phyloP scores from a whole-genome alignment of 2,329 filamentous ascomycete species.

The Cadophora sp. region DNA sequence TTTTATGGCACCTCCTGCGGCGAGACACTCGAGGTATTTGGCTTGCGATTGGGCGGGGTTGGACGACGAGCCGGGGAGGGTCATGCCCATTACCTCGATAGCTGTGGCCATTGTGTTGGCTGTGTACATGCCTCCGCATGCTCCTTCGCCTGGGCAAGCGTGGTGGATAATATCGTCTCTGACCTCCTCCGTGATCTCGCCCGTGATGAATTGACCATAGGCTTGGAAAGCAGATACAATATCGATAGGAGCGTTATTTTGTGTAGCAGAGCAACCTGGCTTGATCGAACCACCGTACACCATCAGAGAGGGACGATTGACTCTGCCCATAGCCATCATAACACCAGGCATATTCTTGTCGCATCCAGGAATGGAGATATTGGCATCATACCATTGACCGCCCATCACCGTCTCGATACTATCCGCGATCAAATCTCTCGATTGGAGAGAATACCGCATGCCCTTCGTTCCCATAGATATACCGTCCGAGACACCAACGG shows the following conservation, averaged over 20 bases:
- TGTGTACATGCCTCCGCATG: constrained; percentile 87
- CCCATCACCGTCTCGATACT: constrained; percentile 99
- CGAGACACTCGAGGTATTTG: constrained; percentile 76
- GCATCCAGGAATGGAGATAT: constrained; percentile 95
- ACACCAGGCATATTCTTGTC: constrained; percentile 99
- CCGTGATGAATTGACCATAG: constrained; percentile 92
- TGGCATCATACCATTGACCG: constrained; percentile 98
- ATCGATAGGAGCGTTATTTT: constrained; percentile 79
- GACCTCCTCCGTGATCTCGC: constrained; percentile 88
- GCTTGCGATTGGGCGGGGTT: constrained; percentile 76
- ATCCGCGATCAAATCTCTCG: constrained; percentile 95
- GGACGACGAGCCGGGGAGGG: constrained; percentile 81
- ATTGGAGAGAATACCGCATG: constrained; percentile 96
- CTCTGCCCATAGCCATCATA: constrained; percentile 89
- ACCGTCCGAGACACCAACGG: constrained; percentile 94
- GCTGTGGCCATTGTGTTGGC: constrained; percentile 80
- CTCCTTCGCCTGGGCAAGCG: constrained; percentile 84
- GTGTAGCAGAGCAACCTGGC: constrained; percentile 81
- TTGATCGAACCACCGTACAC: constrained; percentile 96
- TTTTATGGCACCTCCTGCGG: constrained; percentile 75
- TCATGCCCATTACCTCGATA: constrained; percentile 77
- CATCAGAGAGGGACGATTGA: constrained; percentile 96
- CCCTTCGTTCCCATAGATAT: constrained; percentile 98
- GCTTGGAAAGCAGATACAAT: constrained; percentile 98
- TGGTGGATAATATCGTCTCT: constrained; percentile 94